These are phyloP conservation scores for Flueggea neowawraea DNA, from an alignment of 441 rosid species.

Conservation along the genomic window DNA sequence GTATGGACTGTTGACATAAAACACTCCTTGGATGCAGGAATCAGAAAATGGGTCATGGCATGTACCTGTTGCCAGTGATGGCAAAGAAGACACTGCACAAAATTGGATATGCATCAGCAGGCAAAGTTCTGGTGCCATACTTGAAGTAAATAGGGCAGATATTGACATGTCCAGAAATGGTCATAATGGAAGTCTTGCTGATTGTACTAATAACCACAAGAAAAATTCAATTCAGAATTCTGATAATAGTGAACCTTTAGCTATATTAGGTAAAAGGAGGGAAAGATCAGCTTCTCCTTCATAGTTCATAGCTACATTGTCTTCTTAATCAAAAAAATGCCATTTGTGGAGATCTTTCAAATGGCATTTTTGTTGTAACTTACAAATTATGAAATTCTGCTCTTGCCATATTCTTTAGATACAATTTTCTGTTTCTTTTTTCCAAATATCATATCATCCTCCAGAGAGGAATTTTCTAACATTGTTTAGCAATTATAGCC, in stretches of 20 bases:
- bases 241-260: neutral
- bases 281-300: slow-evolving; percentile 1
- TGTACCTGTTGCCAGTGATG: slow-evolving; percentile 37
- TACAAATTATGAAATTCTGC: too few species aligned
- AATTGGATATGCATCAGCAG: slow-evolving; percentile 70
- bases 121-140: slow-evolving; percentile 15
- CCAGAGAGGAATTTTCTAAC: too few species aligned
- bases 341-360: too few species aligned
- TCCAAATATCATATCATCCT: too few species aligned
- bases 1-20: slow-evolving; percentile 3
- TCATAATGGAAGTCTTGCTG: neutral
- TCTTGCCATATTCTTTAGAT: too few species aligned
- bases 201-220: too few species aligned
- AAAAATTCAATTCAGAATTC: neutral
- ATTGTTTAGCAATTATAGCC: too few species aligned
- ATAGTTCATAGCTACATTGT: too few species aligned
- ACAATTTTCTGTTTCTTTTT: too few species aligned
- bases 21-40: slow-evolving; percentile 44
- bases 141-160: slow-evolving; percentile 9
- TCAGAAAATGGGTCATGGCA: slow-evolving; percentile 92
- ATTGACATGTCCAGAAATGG: slow-evolving; percentile 11
- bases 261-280: slow-evolving; percentile 4
- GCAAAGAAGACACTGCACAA: slow-evolving; percentile 30
- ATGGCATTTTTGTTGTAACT: too few species aligned
- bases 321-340: too few species aligned